Evolutionary conservation across 768 basidiomycete species (phyloP).

Genomic region (Scleroderma bovista): DNA sequence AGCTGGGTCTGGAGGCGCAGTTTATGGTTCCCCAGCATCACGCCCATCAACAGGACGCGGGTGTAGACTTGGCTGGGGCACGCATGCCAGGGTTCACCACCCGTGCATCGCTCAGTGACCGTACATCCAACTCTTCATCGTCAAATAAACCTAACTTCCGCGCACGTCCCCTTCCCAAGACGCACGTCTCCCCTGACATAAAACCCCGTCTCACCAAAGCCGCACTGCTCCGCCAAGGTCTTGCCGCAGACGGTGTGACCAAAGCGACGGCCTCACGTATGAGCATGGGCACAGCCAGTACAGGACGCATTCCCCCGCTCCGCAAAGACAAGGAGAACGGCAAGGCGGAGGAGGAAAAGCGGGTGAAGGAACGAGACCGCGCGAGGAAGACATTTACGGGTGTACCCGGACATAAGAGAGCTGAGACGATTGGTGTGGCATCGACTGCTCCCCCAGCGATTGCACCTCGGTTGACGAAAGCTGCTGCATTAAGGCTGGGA

Average conservation of each 20-base stretch:
- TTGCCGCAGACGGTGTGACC: constrained; percentile 34
- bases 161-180: constrained; percentile 62
- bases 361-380: constrained; percentile 54
- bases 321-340: constrained; percentile 25
- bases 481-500: constrained; percentile 65
- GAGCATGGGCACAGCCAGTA: constrained; percentile 31
- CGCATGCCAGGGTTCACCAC: constrained; percentile 17
- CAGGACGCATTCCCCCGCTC: constrained; percentile 23
- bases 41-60: no score
- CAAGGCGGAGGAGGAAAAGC: constrained; percentile 41
- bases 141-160: constrained; percentile 52
- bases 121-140: constrained; percentile 26
- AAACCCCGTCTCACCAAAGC: constrained; percentile 73
- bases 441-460: constrained; percentile 69
- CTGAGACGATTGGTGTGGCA: constrained; percentile 61
- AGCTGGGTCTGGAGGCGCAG: constrained; percentile 36
- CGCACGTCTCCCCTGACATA: constrained; percentile 59
- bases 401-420: constrained; percentile 78
- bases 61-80: constrained; percentile 14
- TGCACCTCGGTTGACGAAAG: constrained; percentile 70
- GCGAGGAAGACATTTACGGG: constrained; percentile 56
- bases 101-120: constrained; percentile 29
- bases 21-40: constrained; percentile 38
- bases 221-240: constrained; percentile 66
- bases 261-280: constrained; percentile 11